Conservation (phyloP, 2,329 filamentous ascomycete genomes). For the Exophiala spinifera region DNA sequence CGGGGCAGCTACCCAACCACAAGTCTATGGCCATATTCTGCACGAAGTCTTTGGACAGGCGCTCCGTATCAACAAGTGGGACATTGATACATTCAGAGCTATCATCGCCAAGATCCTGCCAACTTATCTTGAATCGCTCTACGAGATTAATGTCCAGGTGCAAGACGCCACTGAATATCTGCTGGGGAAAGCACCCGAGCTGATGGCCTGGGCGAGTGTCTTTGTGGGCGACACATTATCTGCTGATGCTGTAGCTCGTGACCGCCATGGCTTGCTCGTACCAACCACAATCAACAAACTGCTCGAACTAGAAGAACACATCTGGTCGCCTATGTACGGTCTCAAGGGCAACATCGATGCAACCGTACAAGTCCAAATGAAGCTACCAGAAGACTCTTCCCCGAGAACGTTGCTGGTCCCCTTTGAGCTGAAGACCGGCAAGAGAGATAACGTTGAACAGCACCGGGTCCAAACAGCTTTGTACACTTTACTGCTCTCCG, state of each 20-base stretch:
- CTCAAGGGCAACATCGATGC: constrained; percentile 98
- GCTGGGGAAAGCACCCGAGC: constrained; percentile 74
- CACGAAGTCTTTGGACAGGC: constrained; percentile 96
- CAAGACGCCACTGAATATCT: constrained; percentile 74
- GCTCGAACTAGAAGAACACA: constrained; percentile 93
- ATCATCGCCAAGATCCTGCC: constrained; percentile 68
- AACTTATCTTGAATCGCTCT: constrained; percentile 82
- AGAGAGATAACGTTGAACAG: constrained; percentile 69
- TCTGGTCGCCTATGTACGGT: constrained; percentile 97
- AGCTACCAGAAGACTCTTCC: constrained; percentile 58
- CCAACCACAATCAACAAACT: constrained; percentile 88
- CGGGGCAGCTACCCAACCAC: constrained; percentile 70
- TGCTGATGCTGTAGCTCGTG: constrained; percentile 70
- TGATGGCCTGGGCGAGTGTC: constrained; percentile 76
- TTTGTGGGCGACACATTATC: constrained; percentile 73
- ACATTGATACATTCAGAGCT: constrained; percentile 61
- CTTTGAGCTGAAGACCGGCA: constrained; percentile 93
- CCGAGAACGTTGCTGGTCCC: constrained; percentile 75
- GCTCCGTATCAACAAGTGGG: constrained; percentile 79
- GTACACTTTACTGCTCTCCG: constrained; percentile 87
- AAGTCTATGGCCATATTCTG: constrained; percentile 89
- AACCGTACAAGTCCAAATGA: constrained; percentile 82
- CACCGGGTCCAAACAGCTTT: constrained; percentile 93
- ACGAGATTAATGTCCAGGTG: constrained; percentile 75
- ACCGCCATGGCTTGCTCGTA: constrained; percentile 71